Conservation (phyloP, 2,329 filamentous ascomycete species). For the Diplodia intermedia region DNA sequence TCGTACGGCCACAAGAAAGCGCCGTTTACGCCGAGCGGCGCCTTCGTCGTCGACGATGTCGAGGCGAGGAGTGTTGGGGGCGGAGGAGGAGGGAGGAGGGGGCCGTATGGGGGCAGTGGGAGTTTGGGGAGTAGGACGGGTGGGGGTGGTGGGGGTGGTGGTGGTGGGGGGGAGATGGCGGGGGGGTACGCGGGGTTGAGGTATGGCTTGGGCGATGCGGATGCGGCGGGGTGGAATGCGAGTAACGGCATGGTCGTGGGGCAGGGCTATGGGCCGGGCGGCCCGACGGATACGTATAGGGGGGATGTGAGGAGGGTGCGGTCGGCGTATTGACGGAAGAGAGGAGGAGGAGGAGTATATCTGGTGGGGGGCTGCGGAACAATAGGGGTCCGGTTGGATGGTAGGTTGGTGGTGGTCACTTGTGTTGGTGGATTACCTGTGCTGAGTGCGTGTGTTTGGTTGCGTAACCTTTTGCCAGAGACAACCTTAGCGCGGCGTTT, state of each 20-base stretch:
- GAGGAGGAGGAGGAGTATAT: neutral
- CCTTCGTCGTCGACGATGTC: neutral
- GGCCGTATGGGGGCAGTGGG: neutral
- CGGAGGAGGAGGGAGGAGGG: neutral
- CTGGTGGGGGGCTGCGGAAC: too few relatives aligned
- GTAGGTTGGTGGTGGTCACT: neutral
- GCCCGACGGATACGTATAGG: slow-evolving; percentile 8
- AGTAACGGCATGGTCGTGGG: slow-evolving; percentile 16
- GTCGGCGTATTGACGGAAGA: slow-evolving; percentile 6
- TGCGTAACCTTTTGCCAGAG: neutral
- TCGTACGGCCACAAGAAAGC: too few relatives aligned
- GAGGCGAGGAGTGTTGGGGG: neutral
- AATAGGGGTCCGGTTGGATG: neutral
- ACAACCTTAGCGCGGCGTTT: neutral
- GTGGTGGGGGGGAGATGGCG: too few relatives aligned
- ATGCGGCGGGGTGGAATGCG: slow-evolving; percentile 12
- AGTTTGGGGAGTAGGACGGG: neutral
- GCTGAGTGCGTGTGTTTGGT: neutral
- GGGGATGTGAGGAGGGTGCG: neutral
- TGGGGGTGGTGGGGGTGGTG: neutral
- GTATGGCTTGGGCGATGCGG: slow-evolving; percentile 15
- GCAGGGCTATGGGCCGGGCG: slow-evolving; percentile 3
- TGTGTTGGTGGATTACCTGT: neutral
- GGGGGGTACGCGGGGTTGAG: slow-evolving; percentile 8
- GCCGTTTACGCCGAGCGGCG: too few relatives aligned